Evolutionary conservation across 78 protist species (phyloP).

Genomic region (Polysphondylium violaceum): DNA sequence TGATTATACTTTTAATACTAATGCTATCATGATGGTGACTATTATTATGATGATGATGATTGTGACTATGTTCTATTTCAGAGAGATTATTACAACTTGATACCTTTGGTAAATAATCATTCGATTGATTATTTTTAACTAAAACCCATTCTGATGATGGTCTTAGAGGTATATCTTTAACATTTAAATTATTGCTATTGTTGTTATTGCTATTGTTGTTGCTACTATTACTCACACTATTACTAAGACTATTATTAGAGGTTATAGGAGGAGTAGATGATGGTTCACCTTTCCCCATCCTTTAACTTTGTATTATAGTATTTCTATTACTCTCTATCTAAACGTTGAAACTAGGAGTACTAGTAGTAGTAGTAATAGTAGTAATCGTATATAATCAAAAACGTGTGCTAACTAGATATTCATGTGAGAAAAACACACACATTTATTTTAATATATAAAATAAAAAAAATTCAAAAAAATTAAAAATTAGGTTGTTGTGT

Average conservation of each 20-base stretch:
- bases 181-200: neutral
- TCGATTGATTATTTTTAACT: neutral
- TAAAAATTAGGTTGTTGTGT: too few relatives aligned
- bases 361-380: too few relatives aligned
- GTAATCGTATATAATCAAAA: neutral
- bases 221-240: neutral
- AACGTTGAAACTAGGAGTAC: neutral
- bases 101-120: too few relatives aligned
- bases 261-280: neutral
- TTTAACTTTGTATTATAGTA: neutral
- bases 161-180: neutral
- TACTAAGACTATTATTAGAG: neutral
- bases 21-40: neutral
- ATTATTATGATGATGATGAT: too few relatives aligned
- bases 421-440: neutral
- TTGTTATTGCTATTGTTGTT: neutral
- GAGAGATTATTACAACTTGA: too few relatives aligned
- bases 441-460: neutral
- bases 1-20: neutral
- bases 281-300: neutral
- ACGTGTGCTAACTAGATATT: neutral
- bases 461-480: neutral
- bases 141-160: conserved; percentile 14
- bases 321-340: neutral
- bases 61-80: too few relatives aligned